Conservation (phyloP, 2,329 filamentous ascomycete genomes). For the Grosmannia clavigera region DNA sequence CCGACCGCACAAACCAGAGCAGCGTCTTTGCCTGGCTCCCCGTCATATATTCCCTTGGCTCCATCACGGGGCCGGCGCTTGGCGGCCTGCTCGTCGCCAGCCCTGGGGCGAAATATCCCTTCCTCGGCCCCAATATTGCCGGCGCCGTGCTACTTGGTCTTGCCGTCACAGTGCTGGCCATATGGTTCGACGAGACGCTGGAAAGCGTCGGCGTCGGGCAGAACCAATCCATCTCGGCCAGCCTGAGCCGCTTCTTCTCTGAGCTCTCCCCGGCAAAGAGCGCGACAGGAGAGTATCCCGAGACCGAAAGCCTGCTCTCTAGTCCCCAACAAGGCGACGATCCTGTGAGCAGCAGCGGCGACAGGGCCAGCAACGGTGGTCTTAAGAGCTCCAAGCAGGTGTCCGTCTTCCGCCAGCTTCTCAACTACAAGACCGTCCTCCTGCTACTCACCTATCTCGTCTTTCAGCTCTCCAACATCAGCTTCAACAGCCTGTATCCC, state of each 20-base stretch:
- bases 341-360: slow-evolving; percentile 14
- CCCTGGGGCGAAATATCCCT: slow-evolving; percentile 57
- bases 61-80: slow-evolving; percentile 84
- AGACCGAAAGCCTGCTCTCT: not conserved
- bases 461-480: slow-evolving; percentile 88
- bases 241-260: slow-evolving; percentile 11
- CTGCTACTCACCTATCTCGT: slow-evolving; percentile 79
- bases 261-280: not conserved
- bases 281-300: not conserved
- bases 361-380: slow-evolving; percentile 22
- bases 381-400: slow-evolving; percentile 18
- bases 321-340: not conserved
- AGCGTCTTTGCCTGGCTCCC: slow-evolving; percentile 88
- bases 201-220: slow-evolving; percentile 28
- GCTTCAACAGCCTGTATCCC: slow-evolving; percentile 89
- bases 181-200: slow-evolving; percentile 80
- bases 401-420: slow-evolving; percentile 39
- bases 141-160: slow-evolving; percentile 59
- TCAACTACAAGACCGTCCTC: slow-evolving; percentile 71
- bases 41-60: slow-evolving; percentile 89
- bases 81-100: slow-evolving; percentile 71
- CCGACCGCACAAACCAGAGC: slow-evolving; percentile 89
- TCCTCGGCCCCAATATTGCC: slow-evolving; percentile 72
- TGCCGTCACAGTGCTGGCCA: slow-evolving; percentile 59
- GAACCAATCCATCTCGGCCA: slow-evolving; percentile 11